Base-by-base conservation (phyloP, 345 rosid species). In the Carallia brachiata region DNA sequence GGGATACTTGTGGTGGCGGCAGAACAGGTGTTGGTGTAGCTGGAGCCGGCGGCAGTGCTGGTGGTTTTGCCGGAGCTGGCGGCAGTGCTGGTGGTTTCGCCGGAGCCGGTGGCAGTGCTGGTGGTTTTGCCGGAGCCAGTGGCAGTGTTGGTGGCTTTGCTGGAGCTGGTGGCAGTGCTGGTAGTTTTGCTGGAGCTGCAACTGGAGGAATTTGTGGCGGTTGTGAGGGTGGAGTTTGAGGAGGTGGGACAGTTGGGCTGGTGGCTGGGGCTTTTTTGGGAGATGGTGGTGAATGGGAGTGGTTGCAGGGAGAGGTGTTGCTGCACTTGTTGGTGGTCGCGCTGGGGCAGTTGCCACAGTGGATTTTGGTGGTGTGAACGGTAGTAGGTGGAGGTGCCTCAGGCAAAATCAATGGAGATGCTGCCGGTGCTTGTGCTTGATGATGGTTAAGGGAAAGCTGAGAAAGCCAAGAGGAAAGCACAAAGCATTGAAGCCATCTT, bases 351-450 rank as follows among this genome's bases (percentile, higher is more conserved):
- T 36, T 56, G 60, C 31, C 31, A 56, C 60, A 27, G 32, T 56
- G 60, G 60, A 56, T 19, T 31, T 28, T 12, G 60, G 60, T 56
- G 60, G 15, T 23, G 28, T 1, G 32, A 56, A 30, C 23, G 10
- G 84, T 58, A 34, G 82, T 69, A 12, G 90, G 86, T 0, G 82
- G 78, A 52, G 81, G 56, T 54, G 71, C 53, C 30, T 70, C 47
- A 18, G 87, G 83, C 55, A 81, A 67, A 30, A 77, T 77, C 34
- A 83, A 68, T 1, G 97, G 96, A 23, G 94, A 84, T 65, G 89
- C 81, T 10, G 89, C 86, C 8, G 93, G 98, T 74, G 85, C 73
- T 83, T 92, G 91, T 63, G 89, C 95, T 77, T 73, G 64, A 72
- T 76, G 63, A 73, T 71, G 73, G 77, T 74, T 50, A 78, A 64